Base-by-base conservation (phyloP, 371 early-diverging fungal genomes). In the Syncephalastrum monosporum region DNA sequence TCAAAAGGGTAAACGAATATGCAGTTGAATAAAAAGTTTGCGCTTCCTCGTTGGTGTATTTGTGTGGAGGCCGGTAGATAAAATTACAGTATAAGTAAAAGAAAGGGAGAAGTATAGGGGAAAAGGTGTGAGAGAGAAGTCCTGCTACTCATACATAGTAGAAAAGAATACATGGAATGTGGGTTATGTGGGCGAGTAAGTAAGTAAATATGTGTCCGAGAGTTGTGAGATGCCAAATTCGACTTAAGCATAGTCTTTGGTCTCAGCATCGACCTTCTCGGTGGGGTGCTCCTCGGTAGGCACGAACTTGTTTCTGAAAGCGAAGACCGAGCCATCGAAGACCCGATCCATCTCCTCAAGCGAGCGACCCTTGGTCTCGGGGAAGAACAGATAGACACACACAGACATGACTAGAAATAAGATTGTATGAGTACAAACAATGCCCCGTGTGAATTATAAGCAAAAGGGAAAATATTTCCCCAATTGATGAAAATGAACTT, bases 281-380 rank as follows among this genome's bases (percentile, higher is more conserved):
- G 27, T 38, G 15, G 38, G 15, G 14, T 51, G 51, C 38, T 33
- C 38, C 2, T 33, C 38, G 10, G 38, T 0, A 33, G 38, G 38
- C 38, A 10, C 38, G 12, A 33, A 33, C 38, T 33, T 33, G 38
- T 33, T 33, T 33, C 38, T 33, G 47, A 55, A 55, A 15, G 45
- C 56, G 16, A 65, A 43, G 29, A 69, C 25, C 23, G 48, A 29
- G 25, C 75, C 75, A 33, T 65, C 64, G 55, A 85, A 85, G 51
- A 84, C 73, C 29, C 60, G 24, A 24, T 85, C 85, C 75, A 85
- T 77, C 53, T 85, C 78, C 71, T 85, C 85, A 33, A 84, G 69
- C 38, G 79, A 79, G 17, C 67, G 59, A 50, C 82, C 85, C 66
- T 81, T 82, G 63, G 84, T 85, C 59, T 84, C 85, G 8, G 79